Base-by-base conservation (phyloP, 768 basidiomycete genomes). In the Fomitopsis serialis region DNA sequence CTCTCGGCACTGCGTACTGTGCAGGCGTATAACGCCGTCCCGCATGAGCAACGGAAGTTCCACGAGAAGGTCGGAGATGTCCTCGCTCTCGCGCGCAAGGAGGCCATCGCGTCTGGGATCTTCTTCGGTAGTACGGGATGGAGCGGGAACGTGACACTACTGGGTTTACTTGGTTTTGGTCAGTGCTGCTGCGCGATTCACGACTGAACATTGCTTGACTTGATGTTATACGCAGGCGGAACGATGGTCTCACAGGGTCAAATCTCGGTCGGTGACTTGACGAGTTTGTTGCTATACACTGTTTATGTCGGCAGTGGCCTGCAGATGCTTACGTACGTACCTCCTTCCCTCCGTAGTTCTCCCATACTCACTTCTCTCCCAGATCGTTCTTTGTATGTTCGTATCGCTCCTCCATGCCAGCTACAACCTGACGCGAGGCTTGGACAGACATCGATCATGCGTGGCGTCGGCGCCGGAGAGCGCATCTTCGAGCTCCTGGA, bases 401-500 rank as follows among this genome's bases (percentile, higher is more conserved):
- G 22, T 32, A 23, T 45, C 40, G 23, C 23, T 24, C 27, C 55
- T 61, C 57, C 37, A 49, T 40, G 25, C 12, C 3, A 9, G 35
- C 13, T 13, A 4, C 19, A 22, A 9, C 32, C 32, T 37, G 25
- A 47, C 54, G 50, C 40, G 21, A 56, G 23, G 48, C 19, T 34
- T 23, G 29, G 42, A 10, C 57, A 92, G 89, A 81, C 91, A 10
- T 94, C 92, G 37, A 85, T 98, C 52, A 98, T 98, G 96, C 92
- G 92, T 50, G 96, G 92, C 50, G 84, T 98, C 48, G 96, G 96
- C 53, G 95, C 96, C 1, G 92, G 92, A 17, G 80, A 82, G 0
- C 87, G 96, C 21, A 87, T 98, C n/a, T 98, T 98, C 67, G 92
- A 95, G 58, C 81, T 98, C 15, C 74, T 98, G 10, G 92, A 92